Evolutionary conservation across 768 basidiomycete genomes (phyloP).

Genomic region (Cystobasidium tubakii): DNA sequence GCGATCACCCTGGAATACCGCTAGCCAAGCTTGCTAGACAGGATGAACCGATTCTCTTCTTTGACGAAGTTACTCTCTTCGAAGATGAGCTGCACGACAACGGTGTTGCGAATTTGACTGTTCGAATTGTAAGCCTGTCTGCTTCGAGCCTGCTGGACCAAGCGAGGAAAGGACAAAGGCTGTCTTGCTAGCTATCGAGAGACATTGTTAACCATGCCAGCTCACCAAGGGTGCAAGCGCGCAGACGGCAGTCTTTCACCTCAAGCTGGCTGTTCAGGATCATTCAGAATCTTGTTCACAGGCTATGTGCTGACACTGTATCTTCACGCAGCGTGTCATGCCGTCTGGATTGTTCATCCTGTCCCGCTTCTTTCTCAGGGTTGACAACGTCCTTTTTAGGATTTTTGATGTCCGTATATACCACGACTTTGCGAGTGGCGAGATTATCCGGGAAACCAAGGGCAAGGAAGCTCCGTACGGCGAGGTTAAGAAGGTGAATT

Average conservation of each 20-base stretch:
- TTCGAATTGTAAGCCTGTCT: slow-evolving; percentile 68
- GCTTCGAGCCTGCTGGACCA: background rate
- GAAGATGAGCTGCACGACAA: slow-evolving; percentile 98
- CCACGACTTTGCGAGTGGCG: slow-evolving; percentile 64
- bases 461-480: slow-evolving; percentile 91
- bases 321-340: slow-evolving; percentile 80
- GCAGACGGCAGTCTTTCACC: no score
- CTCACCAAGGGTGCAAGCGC: no score
- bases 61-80: slow-evolving; percentile 86
- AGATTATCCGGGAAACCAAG: slow-evolving; percentile 68
- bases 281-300: no score
- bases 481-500: slow-evolving; percentile 57
- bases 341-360: slow-evolving; percentile 88
- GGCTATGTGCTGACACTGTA: background rate
- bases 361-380: slow-evolving; percentile 80
- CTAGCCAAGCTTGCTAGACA: slow-evolving; percentile 75
- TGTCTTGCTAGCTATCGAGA: no score
- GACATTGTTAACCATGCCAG: no score
- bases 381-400: slow-evolving; percentile 90
- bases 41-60: slow-evolving; percentile 89
- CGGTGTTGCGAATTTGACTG: slow-evolving; percentile 74
- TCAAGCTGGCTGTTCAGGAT: background rate
- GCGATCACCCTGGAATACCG: slow-evolving; percentile 58
- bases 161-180: no score
- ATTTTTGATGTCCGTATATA: slow-evolving; percentile 82